These are phyloP conservation scores for Atkinsonella hypoxylon DNA, from an alignment of 2,329 filamentous ascomycete genomes.

Conservation along the genomic window DNA sequence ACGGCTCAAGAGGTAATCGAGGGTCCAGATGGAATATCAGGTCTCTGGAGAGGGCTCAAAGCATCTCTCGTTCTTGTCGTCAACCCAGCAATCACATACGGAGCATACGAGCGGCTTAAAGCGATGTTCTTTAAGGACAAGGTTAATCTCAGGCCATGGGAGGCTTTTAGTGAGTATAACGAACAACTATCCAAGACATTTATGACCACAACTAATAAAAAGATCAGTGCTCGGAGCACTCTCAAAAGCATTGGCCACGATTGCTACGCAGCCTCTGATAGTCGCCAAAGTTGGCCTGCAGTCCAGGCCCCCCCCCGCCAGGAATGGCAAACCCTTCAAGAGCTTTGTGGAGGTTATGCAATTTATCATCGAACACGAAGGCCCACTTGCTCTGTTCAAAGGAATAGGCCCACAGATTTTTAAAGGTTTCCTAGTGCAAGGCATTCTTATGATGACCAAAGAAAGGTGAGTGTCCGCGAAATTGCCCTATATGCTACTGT, in stretches of 20 bases:
- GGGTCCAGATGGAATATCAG: slow-evolving; percentile 78
- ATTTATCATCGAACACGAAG: slow-evolving; percentile 86
- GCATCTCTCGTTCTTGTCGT: slow-evolving; percentile 91
- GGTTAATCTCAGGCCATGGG: slow-evolving; percentile 62
- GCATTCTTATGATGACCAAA: slow-evolving; percentile 98
- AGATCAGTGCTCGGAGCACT: slow-evolving; percentile 70
- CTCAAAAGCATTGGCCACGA: slow-evolving; percentile 85
- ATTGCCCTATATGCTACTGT: not conserved
- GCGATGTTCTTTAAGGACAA: slow-evolving; percentile 67
- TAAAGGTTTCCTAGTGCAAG: slow-evolving; percentile 89
- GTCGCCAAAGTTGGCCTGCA: slow-evolving; percentile 96
- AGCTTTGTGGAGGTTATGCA: slow-evolving; percentile 89
- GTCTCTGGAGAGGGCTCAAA: slow-evolving; percentile 90
- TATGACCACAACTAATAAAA: not conserved
- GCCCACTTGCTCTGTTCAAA: slow-evolving; percentile 78
- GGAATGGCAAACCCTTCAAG: slow-evolving; percentile 85
- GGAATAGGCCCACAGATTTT: slow-evolving; percentile 88
- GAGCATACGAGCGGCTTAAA: slow-evolving; percentile 83
- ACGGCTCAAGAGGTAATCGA: slow-evolving; percentile 83
- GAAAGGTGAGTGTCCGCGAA: slow-evolving; percentile 52
- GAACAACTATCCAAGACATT: not conserved
- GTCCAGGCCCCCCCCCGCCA: slow-evolving; percentile 74
- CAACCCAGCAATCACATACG: slow-evolving; percentile 96
- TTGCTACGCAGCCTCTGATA: slow-evolving; percentile 88
- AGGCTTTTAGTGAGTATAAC: slow-evolving; percentile 71